Conservation (phyloP, 345 rosid species). For the Salix brachista region DNA sequence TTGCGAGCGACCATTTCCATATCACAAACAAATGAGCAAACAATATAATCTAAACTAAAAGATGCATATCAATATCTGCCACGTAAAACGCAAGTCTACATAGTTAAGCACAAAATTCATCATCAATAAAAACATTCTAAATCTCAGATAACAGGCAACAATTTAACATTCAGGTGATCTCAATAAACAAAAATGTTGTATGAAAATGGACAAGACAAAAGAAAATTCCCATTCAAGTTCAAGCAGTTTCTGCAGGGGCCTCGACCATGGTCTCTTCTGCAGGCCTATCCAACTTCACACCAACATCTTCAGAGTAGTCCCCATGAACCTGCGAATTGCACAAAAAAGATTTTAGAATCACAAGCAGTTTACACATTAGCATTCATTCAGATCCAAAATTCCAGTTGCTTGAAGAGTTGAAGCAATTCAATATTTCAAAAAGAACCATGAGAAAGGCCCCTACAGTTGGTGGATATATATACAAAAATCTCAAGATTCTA, state of each 20-base stretch:
- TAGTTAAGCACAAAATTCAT: not conserved
- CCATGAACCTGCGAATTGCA: constrained; percentile 68
- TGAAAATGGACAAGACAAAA: not conserved
- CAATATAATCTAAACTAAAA: not conserved
- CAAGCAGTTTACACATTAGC: too few species aligned
- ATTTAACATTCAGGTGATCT: not conserved
- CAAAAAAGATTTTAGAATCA: not conserved
- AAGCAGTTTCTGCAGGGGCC: constrained; percentile 38
- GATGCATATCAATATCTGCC: not conserved
- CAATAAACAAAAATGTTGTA: too few species aligned
- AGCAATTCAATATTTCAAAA: too few species aligned
- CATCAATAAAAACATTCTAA: not conserved
- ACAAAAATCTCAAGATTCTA: not conserved
- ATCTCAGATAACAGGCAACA: not conserved
- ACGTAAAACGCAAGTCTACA: not conserved
- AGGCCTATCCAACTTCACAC: constrained; percentile 73
- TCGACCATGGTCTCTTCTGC: constrained; percentile 69
- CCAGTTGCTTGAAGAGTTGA: not conserved
- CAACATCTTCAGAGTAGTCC: constrained; percentile 76
- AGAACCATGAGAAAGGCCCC: not conserved
- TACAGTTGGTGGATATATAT: not conserved
- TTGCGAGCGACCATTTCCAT: not conserved
- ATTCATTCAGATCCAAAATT: not conserved
- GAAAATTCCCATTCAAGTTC: not conserved
- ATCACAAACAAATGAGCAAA: not conserved